These are phyloP conservation scores for Aspergillus puulaauensis DNA, from an alignment of 2,329 filamentous ascomycete genomes.

Conservation along the genomic window DNA sequence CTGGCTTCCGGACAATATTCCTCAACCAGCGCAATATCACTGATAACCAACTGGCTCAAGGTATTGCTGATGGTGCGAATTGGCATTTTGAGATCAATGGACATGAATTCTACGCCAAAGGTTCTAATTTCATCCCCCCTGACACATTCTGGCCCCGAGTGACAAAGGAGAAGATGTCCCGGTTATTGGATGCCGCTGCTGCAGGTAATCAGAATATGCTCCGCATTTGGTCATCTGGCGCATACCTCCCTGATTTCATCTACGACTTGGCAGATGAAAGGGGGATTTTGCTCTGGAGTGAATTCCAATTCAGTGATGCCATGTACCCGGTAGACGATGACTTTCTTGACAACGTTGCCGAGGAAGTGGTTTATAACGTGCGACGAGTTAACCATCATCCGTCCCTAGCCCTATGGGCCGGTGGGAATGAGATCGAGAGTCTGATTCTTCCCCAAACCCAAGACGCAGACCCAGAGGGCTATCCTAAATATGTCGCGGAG, in stretches of 20 bases:
- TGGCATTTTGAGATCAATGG: constrained; percentile 69
- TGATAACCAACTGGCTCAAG: constrained; percentile 52
- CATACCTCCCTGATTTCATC: constrained; percentile 62
- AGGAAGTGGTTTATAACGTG: constrained; percentile 61
- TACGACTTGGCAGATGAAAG: constrained; percentile 63
- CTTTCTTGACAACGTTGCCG: constrained; percentile 56
- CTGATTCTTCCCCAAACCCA: constrained; percentile 49
- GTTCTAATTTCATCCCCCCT: constrained; percentile 63
- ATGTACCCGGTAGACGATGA: constrained; percentile 56
- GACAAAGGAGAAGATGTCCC: constrained; percentile 51
- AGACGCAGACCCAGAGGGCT: constrained; percentile 46
- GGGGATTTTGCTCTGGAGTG: constrained; percentile 62
- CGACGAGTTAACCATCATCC: constrained; percentile 63
- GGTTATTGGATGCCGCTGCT: constrained; percentile 56
- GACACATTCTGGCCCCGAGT: constrained; percentile 64
- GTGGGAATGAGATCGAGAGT: constrained; percentile 62
- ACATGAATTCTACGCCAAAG: constrained; percentile 63
- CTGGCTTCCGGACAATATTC: constrained; percentile 63
- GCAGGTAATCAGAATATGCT: constrained; percentile 65
- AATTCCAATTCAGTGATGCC: constrained; percentile 63
- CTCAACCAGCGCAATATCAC: constrained; percentile 57
- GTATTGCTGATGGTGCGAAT: constrained; percentile 58
- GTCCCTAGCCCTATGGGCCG: constrained; percentile 55
- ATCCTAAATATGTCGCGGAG: constrained; percentile 46
- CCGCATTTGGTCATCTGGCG: constrained; percentile 61